These are phyloP conservation scores for Penicillium sp. DNA, from an alignment of 2,329 filamentous ascomycete species.

Conservation along the genomic window DNA sequence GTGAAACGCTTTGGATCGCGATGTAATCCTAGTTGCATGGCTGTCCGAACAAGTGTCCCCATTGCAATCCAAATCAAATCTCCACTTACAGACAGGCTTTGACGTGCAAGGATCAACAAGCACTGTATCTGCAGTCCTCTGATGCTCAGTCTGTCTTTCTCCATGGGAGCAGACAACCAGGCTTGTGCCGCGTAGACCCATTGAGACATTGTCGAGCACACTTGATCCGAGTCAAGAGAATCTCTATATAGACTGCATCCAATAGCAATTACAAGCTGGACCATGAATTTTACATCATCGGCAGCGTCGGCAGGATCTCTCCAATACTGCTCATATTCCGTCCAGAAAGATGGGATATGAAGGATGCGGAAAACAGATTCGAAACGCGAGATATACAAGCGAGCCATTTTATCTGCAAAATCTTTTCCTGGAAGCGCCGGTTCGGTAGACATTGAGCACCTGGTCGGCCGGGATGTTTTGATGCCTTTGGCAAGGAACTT, in stretches of 20 bases:
- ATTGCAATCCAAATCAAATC: constrained; percentile 38
- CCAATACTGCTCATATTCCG: constrained; percentile 4
- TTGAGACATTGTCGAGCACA: not conserved
- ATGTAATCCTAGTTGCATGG: constrained; percentile 53
- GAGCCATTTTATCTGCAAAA: not conserved
- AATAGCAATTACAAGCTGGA: constrained; percentile 2
- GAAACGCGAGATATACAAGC: not conserved
- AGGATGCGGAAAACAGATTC: constrained; percentile 3
- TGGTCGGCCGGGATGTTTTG: not conserved
- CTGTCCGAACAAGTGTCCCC: constrained; percentile 49
- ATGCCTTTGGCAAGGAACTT: not conserved
- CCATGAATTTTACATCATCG: not conserved
- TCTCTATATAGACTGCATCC: not conserved
- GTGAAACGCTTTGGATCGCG: constrained; percentile 32
- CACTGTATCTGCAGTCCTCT: constrained; percentile 3
- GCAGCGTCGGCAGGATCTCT: not conserved
- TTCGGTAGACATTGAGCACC: not conserved
- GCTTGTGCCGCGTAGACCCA: constrained; percentile 4
- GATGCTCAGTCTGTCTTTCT: not conserved
- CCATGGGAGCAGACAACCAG: constrained; percentile 4
- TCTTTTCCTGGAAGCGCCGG: constrained; percentile 1
- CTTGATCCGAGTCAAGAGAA: not conserved
- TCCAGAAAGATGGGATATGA: constrained; percentile 3
- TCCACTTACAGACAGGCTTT: not conserved
- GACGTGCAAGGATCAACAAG: constrained; percentile 2